Base-by-base conservation (phyloP, 2,329 filamentous ascomycete species). In the Diplodia mutila region DNA sequence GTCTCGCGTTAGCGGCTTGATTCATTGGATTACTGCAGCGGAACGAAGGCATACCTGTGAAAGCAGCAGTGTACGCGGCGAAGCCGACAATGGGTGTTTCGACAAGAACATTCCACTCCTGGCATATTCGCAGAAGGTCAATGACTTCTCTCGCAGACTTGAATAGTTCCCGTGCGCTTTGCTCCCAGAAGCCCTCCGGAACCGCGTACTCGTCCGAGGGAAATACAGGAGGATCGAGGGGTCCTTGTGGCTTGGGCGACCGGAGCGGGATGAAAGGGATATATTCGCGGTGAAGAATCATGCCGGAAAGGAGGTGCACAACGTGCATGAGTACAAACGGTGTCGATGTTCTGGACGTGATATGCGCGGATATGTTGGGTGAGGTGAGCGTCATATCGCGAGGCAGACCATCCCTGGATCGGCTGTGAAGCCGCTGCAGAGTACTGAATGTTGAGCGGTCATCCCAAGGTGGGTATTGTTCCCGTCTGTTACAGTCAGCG, bases 31-130 rank as follows among this genome's bases (percentile, higher is more conserved):
- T 21, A 9, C 27, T 25, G 12, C 27, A 12, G 2, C 11, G 14
- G 8, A 1, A 46, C 4, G 21, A 8, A 29, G 18, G 72, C 77
- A 70, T 73, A 79, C 78, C 87, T 18, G 87, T 83, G 72, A 91
- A 90, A 0, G 86, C 85, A 0, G 89, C 88, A 12, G 85, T 86
- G 82, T 89, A 92, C 48, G 90, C 82, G 2, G 89, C 86, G 73
- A 91, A 92, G 3, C 87, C 84, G 3, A 89, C 85, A 39, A 91
- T 84, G 0, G 89, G 88, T 0, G 90, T 92, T 75, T 91, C 86
- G 1, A 89, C 87, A 1, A 91, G 79, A 66, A 86, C 86, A 66
- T 86, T 84, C 75, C 83, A 85, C 65, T 86, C 80, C 67, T 87
- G 83, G 72, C 87, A 89, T 4, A 88, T 86, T 16, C 85, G 83